phyloP scores from a whole-genome alignment of 805 yeast species.

The Lachancea thermotolerans region DNA sequence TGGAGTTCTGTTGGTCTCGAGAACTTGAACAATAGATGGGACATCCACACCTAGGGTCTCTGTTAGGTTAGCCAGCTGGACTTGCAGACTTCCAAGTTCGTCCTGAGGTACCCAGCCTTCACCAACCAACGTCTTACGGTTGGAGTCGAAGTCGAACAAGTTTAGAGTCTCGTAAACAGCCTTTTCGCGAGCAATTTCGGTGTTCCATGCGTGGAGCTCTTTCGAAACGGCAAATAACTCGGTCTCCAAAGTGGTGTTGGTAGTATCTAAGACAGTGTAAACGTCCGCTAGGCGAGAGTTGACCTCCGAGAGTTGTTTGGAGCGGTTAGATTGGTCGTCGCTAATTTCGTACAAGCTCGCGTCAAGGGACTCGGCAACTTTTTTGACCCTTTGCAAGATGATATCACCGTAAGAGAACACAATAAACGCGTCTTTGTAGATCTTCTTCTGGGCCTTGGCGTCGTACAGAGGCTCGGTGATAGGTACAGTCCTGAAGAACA shows the following conservation, averaged over 20 bases:
- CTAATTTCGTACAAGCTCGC: conserved; percentile 56
- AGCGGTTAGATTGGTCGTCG: conserved; percentile 33
- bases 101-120: conserved; percentile 70
- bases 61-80: conserved; percentile 37
- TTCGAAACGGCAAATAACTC: conserved; percentile 59
- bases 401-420: conserved; percentile 65
- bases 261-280: conserved; percentile 41
- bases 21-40: conserved; percentile 48
- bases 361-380: conserved; percentile 64
- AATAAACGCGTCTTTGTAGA: conserved; percentile 55
- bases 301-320: conserved; percentile 33
- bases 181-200: conserved; percentile 46
- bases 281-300: conserved; percentile 42
- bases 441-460: conserved; percentile 40
- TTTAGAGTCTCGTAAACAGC: conserved; percentile 54
- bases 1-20: conserved; percentile 60
- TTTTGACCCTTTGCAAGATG: conserved; percentile 51
- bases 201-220: conserved; percentile 58
- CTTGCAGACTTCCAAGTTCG: conserved; percentile 43
- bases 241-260: conserved; percentile 50
- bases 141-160: conserved; percentile 60
- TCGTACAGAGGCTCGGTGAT: conserved; percentile 52
- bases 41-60: conserved; percentile 25
- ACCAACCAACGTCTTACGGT: conserved; percentile 58
- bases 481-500: conserved; percentile 54